Conservation (phyloP, 2,329 filamentous ascomycete species). For the Dactylonectria macrodidyma region DNA sequence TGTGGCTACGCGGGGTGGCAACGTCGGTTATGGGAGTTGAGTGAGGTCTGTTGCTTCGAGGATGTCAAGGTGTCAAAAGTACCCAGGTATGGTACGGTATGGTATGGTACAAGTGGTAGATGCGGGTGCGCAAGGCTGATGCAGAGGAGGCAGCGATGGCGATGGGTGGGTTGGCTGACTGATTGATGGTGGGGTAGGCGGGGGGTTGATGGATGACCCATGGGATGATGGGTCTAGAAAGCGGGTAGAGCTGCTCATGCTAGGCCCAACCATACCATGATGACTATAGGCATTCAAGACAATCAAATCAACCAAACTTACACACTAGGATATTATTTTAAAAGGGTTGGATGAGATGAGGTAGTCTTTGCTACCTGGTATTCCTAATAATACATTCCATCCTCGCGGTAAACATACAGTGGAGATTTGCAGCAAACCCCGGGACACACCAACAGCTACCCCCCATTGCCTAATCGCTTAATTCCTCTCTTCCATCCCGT, state of each 20-base stretch:
- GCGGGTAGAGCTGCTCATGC: neutral
- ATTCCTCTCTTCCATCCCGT: conserved; percentile 9
- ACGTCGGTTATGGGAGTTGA: conserved; percentile 8
- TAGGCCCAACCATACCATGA: neutral
- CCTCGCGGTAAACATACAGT: conserved; percentile 59
- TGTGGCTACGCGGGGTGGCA: conserved; percentile 8
- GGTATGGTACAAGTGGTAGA: conserved; percentile 22
- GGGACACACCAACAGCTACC: conserved; percentile 12
- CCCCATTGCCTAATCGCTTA: conserved; percentile 17
- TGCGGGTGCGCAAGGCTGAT: conserved; percentile 43
- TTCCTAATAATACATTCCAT: conserved; percentile 51
- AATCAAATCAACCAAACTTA: neutral
- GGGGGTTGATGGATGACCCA: conserved; percentile 5
- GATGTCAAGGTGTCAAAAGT: neutral
- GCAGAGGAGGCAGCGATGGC: conserved; percentile 28
- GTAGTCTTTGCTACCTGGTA: conserved; percentile 45
- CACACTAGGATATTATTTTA: neutral
- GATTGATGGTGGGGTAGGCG: conserved; percentile 38
- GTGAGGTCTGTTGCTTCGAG: neutral
- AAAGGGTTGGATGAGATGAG: conserved; percentile 46
- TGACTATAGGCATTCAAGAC: neutral
- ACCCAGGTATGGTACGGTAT: neutral
- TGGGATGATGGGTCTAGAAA: conserved; percentile 1
- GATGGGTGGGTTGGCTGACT: conserved; percentile 39
- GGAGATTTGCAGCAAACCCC: conserved; percentile 57